These are phyloP conservation scores for Peniophora sp. DNA, from an alignment of 1,284 basidiomycete species.

Conservation along the genomic window DNA sequence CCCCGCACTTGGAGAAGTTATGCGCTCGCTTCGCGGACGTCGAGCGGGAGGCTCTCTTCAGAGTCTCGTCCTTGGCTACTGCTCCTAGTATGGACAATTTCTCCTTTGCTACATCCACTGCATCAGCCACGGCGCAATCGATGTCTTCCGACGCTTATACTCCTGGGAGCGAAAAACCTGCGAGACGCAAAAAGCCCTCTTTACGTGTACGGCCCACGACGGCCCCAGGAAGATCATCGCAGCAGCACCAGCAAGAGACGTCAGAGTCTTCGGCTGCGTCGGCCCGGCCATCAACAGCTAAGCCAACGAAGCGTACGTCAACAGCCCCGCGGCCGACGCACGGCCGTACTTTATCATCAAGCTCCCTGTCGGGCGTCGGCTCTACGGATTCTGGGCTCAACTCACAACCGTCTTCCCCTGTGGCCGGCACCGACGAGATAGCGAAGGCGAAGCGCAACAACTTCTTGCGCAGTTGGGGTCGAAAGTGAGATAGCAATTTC, in stretches of 20 bases:
- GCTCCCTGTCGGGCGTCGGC: background rate
- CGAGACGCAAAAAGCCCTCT: too few species aligned
- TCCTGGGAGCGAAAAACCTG: too few species aligned
- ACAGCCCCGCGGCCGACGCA: background rate
- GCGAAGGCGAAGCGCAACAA: background rate
- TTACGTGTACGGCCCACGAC: background rate
- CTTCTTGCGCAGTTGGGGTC: background rate
- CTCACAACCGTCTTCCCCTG: background rate
- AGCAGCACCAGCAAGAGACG: background rate
- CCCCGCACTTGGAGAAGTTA: conserved; percentile 29
- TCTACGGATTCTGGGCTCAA: background rate
- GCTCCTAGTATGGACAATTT: background rate
- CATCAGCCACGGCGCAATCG: background rate
- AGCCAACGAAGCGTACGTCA: background rate
- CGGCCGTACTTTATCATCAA: background rate
- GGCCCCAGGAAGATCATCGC: background rate
- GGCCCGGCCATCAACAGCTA: background rate
- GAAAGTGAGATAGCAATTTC: background rate
- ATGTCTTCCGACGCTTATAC: background rate
- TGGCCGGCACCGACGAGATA: background rate
- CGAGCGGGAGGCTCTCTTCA: conserved; percentile 57
- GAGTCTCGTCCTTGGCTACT: conserved; percentile 51
- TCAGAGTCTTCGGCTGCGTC: background rate
- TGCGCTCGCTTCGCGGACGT: conserved; percentile 35
- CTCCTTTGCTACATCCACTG: background rate